These are phyloP conservation scores for Debaryomyces psychrophilus DNA, from an alignment of 1,139 yeast species.

Conservation along the genomic window DNA sequence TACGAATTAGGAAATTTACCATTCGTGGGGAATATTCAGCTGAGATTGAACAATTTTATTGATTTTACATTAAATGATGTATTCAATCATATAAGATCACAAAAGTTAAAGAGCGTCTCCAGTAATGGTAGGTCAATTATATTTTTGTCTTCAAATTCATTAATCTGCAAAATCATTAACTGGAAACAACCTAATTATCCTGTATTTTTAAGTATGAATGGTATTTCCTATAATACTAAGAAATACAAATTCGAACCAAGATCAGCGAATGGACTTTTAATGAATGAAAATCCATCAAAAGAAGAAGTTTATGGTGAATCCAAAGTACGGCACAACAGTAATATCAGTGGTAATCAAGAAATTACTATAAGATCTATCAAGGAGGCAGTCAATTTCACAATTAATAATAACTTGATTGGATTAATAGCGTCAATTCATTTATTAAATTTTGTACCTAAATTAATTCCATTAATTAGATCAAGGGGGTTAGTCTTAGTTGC, in stretches of 20 bases:
- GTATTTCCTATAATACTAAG: constrained; percentile 47
- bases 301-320: not conserved
- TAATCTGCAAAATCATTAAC: constrained; percentile 86
- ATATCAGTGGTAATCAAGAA: constrained; percentile 37
- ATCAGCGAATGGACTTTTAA: constrained; percentile 46
- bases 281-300: constrained; percentile 22
- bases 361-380: constrained; percentile 48
- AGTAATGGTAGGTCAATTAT: constrained; percentile 61
- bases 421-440: constrained; percentile 74
- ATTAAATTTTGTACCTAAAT: constrained; percentile 71
- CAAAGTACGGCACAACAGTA: constrained; percentile 18
- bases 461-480: constrained; percentile 74
- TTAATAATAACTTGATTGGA: constrained; percentile 82
- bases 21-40: constrained; percentile 51
- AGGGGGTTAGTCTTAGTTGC: constrained; percentile 85
- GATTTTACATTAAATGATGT: constrained; percentile 73
- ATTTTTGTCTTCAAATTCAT: constrained; percentile 83
- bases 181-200: constrained; percentile 99
- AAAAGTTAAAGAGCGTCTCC: constrained; percentile 37
- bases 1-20: constrained; percentile 60
- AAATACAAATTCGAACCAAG: constrained; percentile 39
- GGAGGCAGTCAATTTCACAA: constrained; percentile 66
- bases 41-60: constrained; percentile 68
- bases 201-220: constrained; percentile 81
- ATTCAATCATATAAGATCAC: constrained; percentile 72